These are phyloP conservation scores for Chaetomium sp. DNA, from an alignment of 2,329 filamentous ascomycete genomes.

Conservation along the genomic window DNA sequence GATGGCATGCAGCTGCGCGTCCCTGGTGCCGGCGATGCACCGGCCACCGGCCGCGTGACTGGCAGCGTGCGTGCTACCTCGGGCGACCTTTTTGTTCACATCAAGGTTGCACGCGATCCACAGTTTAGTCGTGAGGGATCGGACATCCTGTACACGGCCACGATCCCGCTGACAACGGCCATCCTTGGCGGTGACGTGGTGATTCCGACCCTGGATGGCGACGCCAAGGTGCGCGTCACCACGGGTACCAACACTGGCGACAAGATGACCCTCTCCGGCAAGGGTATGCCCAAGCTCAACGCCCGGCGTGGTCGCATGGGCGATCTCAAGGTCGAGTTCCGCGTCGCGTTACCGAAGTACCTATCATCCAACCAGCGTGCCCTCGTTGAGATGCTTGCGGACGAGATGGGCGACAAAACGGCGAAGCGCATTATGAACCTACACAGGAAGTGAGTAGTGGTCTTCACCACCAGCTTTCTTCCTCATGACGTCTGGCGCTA, in stretches of 20 bases:
- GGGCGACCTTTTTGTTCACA: conserved; percentile 87
- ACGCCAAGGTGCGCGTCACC: conserved; percentile 83
- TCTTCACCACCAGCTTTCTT: no score
- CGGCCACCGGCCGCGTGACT: conserved; percentile 64
- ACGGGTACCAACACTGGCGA: conserved; percentile 92
- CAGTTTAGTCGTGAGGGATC: conserved; percentile 84
- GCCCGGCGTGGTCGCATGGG: conserved; percentile 62
- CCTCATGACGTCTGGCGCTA: conserved; percentile 2
- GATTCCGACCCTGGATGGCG: conserved; percentile 83
- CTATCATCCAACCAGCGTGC: conserved; percentile 85
- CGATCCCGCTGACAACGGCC: conserved; percentile 86
- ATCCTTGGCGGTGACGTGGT: conserved; percentile 83
- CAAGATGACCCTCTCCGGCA: conserved; percentile 77
- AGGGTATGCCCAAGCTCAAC: conserved; percentile 87
- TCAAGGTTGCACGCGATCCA: conserved; percentile 80
- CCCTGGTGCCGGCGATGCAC: conserved; percentile 79
- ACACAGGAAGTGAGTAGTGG: conserved; percentile 40
- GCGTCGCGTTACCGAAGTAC: conserved; percentile 91
- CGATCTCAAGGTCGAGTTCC: conserved; percentile 90
- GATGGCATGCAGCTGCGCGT: conserved; percentile 91
- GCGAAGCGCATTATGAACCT: conserved; percentile 92
- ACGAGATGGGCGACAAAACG: conserved; percentile 89
- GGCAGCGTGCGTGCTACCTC: conserved; percentile 59
- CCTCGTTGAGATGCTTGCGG: conserved; percentile 89
- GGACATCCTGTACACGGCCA: conserved; percentile 88